A percentile compares a stretch with the other conserved stretches of the same genome.
Conservation (phyloP, 305 asterid genomes). For the Fraxinus greggii region DNA sequence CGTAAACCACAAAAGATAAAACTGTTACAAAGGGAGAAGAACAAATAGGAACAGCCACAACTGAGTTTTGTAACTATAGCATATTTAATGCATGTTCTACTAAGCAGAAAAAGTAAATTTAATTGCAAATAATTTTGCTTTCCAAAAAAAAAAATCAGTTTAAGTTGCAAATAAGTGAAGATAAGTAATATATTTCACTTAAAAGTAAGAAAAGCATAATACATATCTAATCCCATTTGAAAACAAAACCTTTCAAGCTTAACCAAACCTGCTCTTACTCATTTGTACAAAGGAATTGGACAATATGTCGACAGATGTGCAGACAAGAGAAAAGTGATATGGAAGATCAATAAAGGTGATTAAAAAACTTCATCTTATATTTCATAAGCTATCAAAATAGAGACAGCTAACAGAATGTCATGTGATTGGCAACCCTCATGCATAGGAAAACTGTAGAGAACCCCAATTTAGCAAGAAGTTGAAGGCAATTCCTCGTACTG, state of each 20-base stretch:
- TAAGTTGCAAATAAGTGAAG: not conserved
- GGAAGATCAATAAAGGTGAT: not conserved
- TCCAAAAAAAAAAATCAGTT: not conserved
- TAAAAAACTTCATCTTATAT: not conserved
- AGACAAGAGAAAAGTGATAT: not conserved
- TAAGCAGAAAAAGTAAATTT: not conserved
- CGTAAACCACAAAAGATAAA: conserved; percentile 1
- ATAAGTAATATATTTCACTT: not conserved
- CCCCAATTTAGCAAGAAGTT: not conserved
- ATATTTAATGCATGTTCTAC: not conserved
- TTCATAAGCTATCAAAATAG: not conserved
- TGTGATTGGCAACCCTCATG: not conserved
- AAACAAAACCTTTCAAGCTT: not conserved
- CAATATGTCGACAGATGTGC: not conserved
- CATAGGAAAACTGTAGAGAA: not conserved
- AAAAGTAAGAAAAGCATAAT: not conserved
- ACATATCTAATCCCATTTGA: not conserved
- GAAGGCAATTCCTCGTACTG: not conserved
- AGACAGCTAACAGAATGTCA: not conserved
- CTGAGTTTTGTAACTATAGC: not conserved
- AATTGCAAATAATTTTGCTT: not conserved
- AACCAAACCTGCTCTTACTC: not conserved
- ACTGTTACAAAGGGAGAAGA: not conserved
- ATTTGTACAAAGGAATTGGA: not conserved
- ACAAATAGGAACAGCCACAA: not conserved